A percentile compares a stretch with the other conserved stretches of the same genome.
Conservation (phyloP, 2,329 filamentous ascomycete genomes). For the Fusarium buharicum region DNA sequence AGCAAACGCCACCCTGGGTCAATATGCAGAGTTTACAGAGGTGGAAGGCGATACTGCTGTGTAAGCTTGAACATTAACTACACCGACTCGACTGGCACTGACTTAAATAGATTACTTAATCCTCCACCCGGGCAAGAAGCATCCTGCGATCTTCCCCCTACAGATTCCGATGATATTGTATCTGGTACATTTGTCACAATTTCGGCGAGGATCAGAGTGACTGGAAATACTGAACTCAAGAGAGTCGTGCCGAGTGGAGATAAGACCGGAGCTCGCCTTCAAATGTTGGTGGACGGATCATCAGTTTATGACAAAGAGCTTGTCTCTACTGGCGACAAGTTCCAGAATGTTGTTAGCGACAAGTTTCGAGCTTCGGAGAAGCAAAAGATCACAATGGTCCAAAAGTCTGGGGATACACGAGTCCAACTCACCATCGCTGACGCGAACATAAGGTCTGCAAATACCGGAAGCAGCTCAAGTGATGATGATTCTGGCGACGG, state of each 20-base stretch:
- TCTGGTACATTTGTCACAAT: neutral
- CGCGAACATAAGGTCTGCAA: neutral
- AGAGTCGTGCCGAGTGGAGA: neutral
- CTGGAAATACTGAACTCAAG: neutral
- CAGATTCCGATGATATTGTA: neutral
- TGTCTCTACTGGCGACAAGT: neutral
- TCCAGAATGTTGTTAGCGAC: neutral
- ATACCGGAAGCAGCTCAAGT: neutral
- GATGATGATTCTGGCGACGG: neutral
- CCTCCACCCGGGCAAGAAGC: neutral
- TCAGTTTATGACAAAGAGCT: neutral
- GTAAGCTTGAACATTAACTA: neutral
- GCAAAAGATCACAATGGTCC: neutral
- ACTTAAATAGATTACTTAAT: neutral
- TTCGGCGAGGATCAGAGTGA: neutral
- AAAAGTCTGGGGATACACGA: neutral
- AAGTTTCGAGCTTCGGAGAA: neutral
- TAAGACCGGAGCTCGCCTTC: neutral
- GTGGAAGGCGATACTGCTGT: neutral
- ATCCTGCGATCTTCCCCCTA: neutral
- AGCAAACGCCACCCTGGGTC: neutral
- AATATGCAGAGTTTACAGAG: neutral
- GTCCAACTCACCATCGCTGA: neutral
- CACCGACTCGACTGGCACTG: neutral
- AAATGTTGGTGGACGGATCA: neutral